Conservation (phyloP, 371 early-diverging fungal species). For the Mucor piriformis region DNA sequence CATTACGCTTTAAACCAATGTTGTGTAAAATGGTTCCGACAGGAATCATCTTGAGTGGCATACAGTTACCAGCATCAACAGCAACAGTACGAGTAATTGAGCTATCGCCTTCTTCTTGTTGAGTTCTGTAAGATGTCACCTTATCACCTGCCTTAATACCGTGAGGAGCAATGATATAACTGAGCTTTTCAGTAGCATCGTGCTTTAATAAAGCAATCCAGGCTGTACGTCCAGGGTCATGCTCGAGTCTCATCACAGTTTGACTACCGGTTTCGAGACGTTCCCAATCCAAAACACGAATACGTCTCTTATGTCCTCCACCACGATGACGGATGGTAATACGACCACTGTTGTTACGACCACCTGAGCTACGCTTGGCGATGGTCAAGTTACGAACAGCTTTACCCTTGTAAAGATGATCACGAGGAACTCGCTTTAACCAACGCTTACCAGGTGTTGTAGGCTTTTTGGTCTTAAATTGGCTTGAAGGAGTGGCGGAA, state of each 20-base stretch:
- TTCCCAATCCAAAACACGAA: constrained; percentile 87
- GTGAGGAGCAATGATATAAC: constrained; percentile 86
- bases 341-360: constrained; percentile 89
- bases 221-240: constrained; percentile 95
- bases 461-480: constrained; percentile 92
- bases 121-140: constrained; percentile 42
- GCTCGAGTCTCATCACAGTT: constrained; percentile 88
- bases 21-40: constrained; percentile 91
- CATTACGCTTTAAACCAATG: constrained; percentile 81
- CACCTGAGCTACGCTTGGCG: constrained; percentile 84
- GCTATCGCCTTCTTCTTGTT: constrained; percentile 10
- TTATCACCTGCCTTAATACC: constrained; percentile 74
- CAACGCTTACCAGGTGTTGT: constrained; percentile 88
- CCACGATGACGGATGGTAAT: constrained; percentile 95
- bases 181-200: constrained; percentile 72
- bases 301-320: constrained; percentile 91
- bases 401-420: constrained; percentile 91
- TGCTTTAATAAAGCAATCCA: constrained; percentile 88
- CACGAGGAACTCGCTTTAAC: constrained; percentile 86
- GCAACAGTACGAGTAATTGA: constrained; percentile 68
- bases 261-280: constrained; percentile 79
- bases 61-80: constrained; percentile 88
- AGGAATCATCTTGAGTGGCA: constrained; percentile 90
- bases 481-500: constrained; percentile 41
- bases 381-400: constrained; percentile 81